Evolutionary conservation across 805 yeast genomes (phyloP).

Genomic region (Wickerhamiella brachini): DNA sequence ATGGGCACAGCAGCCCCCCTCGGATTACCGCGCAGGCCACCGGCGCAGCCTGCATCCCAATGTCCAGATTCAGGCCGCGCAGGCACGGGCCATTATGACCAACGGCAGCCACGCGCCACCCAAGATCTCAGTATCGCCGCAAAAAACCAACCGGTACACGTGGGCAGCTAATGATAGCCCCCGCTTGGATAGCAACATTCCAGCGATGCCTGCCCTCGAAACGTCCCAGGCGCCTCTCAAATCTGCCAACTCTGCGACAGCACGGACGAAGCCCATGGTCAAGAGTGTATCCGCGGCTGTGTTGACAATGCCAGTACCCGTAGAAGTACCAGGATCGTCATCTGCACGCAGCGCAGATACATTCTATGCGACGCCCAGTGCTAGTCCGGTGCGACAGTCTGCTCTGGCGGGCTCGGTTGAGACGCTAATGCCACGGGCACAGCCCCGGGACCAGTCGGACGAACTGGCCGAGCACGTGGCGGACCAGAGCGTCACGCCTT

Average conservation of each 20-base stretch:
- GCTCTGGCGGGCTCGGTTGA: background rate
- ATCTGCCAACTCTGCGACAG: background rate
- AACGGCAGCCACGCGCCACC: slow-evolving; percentile 2
- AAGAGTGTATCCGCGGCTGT: background rate
- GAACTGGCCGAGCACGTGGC: too few species aligned
- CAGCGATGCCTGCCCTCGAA: background rate
- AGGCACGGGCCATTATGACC: background rate
- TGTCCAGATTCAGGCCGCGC: background rate
- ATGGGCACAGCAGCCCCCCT: slow-evolving; percentile 18
- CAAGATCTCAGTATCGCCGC: background rate
- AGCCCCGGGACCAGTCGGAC: too few species aligned
- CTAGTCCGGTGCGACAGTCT: background rate
- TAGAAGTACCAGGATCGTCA: background rate
- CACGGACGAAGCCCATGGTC: background rate
- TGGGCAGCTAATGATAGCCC: background rate
- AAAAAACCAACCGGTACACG: background rate
- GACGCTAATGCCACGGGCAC: background rate
- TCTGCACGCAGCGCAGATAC: background rate
- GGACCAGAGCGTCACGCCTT: background rate
- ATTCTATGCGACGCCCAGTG: background rate
- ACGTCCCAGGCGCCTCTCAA: background rate
- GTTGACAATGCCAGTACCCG: background rate
- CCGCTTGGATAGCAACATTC: background rate
- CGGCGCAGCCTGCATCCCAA: slow-evolving; percentile 1
- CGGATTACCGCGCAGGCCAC: slow-evolving; percentile 1